phyloP scores from a whole-genome alignment of 1,284 basidiomycete species.

The Heterobasidion occidentale region DNA sequence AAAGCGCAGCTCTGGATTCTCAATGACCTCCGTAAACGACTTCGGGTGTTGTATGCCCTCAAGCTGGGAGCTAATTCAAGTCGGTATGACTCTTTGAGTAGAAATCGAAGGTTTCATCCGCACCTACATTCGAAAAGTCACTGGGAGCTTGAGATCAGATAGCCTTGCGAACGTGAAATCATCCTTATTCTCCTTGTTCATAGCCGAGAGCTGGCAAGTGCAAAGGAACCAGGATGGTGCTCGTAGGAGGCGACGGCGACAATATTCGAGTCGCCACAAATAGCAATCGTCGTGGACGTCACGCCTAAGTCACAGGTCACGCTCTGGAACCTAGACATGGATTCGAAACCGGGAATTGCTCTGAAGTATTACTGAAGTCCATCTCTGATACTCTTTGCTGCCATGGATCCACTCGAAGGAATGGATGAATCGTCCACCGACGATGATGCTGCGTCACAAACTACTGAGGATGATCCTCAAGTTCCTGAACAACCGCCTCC shows the following conservation, averaged over 20 bases:
- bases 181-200: constrained; percentile 73
- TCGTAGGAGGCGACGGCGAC: too few species aligned
- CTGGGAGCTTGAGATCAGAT: constrained; percentile 77
- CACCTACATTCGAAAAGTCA: constrained; percentile 82
- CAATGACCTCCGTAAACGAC: constrained; percentile 68
- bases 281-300: too few species aligned
- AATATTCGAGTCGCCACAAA: too few species aligned
- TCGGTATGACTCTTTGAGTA: background rate
- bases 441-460: constrained; percentile 72
- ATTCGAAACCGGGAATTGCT: too few species aligned
- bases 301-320: too few species aligned
- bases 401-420: constrained; percentile 3
- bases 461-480: constrained; percentile 76
- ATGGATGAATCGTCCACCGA: constrained; percentile 65
- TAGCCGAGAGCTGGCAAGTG: constrained; percentile 15
- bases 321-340: too few species aligned
- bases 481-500: constrained; percentile 49
- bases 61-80: constrained; percentile 61
- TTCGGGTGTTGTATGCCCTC: constrained; percentile 70
- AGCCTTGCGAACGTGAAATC: constrained; percentile 86
- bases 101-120: background rate
- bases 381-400: too few species aligned
- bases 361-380: too few species aligned
- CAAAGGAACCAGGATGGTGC: too few species aligned
- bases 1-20: constrained; percentile 72